phyloP scores from a whole-genome alignment of 345 rosid species.

The Salix koriyanagi region DNA sequence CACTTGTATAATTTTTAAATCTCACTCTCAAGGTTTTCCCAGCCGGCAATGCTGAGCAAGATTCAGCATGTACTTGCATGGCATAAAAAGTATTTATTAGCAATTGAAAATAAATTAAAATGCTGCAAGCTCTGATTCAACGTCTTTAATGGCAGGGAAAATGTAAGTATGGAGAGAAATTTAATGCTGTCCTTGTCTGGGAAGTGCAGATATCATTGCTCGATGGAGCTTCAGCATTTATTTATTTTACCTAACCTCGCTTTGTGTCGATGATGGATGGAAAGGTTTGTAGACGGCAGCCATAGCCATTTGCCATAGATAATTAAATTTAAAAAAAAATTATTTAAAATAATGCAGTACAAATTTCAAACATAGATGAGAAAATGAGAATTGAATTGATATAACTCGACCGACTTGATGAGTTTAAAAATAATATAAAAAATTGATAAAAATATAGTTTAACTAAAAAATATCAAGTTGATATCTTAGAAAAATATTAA shows the following conservation, averaged over 20 bases:
- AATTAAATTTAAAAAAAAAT: no score
- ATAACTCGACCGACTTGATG: no score
- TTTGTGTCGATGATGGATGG: not conserved
- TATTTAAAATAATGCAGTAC: no score
- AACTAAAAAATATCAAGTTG: no score
- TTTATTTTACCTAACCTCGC: not conserved
- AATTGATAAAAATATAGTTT: no score
- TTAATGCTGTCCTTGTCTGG: not conserved
- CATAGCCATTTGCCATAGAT: not conserved
- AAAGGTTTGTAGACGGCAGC: not conserved
- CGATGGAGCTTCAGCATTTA: not conserved
- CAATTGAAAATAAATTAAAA: not conserved
- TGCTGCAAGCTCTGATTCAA: not conserved
- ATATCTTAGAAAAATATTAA: no score
- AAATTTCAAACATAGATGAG: no score
- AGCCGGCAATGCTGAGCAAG: not conserved
- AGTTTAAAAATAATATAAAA: no score
- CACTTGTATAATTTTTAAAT: not conserved
- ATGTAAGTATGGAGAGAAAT: not conserved
- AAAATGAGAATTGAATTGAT: no score
- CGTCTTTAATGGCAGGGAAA: not conserved
- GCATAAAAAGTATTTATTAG: not conserved
- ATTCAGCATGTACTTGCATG: not conserved
- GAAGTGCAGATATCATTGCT: not conserved
- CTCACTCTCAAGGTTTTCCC: not conserved